Evolutionary conservation across 116 monocot genomes (phyloP), one percentile per base, ranked within the genome.

Genomic region (Trichopus zeylanicus): DNA sequence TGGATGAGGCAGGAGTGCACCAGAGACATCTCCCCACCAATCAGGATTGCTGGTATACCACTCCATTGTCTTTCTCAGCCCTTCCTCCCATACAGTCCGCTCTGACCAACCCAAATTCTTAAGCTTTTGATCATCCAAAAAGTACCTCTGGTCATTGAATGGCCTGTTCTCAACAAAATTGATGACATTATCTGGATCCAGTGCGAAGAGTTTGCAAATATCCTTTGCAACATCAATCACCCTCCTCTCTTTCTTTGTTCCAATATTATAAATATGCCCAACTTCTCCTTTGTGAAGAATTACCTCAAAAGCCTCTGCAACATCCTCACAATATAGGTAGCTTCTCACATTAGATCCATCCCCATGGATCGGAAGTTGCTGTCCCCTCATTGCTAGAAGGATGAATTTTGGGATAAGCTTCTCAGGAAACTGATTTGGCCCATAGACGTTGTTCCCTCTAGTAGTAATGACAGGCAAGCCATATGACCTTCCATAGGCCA

Each of bases 361-460:
- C 7, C 89, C 89, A 52, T 89, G 89, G 62, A 89, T 84, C 0
- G 85, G 89, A 10, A 89, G 74, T 2, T 59, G 73, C 52, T 64
- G 63, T 24, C 89, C 85, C 22, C 64, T 67, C 85, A 89, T 84
- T 3, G 89, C 89, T 37, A 89, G 30, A 31, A 84, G 78, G 18
- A 89, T 84, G 51, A 84, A 84, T 56, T 89, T 89, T 19, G 89
- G 85, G 49, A 89, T 84, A 26, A 89, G 89, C 30, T 89, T 89
- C 75, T 89, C 89, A 2, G 89, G 89, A 46, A 84, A 89, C 30
- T 89, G 89, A 63, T 78, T 80, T 4, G 89, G 89, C 11, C 89
- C 89, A 46, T 89, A 89, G 8, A 89, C 89, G 67, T 89, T 89
- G 65, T 89, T 89, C 26, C 89, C 89, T 6, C 89, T 35, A 3